These are phyloP conservation scores for Trebouxiophyceae sp. DNA, from an alignment of 163 green algal species.

Conservation along the genomic window DNA sequence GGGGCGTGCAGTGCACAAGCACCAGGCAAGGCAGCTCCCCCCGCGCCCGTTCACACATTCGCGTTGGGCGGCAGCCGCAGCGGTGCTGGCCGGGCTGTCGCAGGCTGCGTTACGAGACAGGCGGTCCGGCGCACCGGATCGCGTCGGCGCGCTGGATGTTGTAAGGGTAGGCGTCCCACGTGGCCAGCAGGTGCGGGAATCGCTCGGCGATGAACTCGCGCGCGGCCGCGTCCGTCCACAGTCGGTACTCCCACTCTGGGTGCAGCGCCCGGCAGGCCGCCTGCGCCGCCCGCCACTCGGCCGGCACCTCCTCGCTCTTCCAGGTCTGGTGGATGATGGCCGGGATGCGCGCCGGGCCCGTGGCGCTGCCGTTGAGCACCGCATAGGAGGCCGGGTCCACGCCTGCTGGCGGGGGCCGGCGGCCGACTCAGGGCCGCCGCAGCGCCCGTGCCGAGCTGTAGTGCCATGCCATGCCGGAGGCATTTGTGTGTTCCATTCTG, in stretches of 20 bases:
- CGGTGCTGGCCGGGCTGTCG: too few relatives aligned
- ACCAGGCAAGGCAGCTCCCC: not conserved
- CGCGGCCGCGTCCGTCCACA: conserved; percentile 47
- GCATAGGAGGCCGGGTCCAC: not conserved
- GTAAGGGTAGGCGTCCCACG: conserved; percentile 43
- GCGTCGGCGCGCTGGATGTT: conserved; percentile 56
- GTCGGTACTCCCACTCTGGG: conserved; percentile 40
- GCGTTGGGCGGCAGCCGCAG: too few relatives aligned
- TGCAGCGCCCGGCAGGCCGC: conserved; percentile 33
- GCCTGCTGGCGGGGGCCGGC: too few relatives aligned
- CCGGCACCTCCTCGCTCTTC: conserved; percentile 36
- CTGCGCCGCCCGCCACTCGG: conserved; percentile 42
- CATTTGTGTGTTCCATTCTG: not conserved
- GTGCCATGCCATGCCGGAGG: not conserved
- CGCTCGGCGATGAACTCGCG: conserved; percentile 35
- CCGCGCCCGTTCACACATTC: too few relatives aligned
- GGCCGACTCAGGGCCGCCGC: not conserved
- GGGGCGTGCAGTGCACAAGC: too few relatives aligned
- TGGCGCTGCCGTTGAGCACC: not conserved
- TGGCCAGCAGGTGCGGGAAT: conserved; percentile 49
- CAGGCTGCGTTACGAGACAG: not conserved
- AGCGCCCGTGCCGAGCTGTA: not conserved
- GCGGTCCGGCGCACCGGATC: conserved; percentile 32
- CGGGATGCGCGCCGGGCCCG: conserved; percentile 15
- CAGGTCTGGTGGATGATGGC: conserved; percentile 59